Conservation (phyloP, 768 basidiomycete genomes). For the Xanthoconium stramineum region DNA sequence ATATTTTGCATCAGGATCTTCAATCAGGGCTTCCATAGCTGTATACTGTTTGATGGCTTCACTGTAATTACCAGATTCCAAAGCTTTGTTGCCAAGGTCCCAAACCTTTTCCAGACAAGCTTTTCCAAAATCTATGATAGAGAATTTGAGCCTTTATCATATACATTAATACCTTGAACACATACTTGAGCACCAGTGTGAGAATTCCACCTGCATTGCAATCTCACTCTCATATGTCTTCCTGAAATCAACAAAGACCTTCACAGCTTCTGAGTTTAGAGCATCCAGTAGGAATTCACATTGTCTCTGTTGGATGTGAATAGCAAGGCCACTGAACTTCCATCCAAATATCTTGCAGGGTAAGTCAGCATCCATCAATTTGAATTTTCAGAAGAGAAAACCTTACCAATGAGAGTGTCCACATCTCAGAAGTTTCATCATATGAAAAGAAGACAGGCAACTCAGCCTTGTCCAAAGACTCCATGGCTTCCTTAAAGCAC, state of each 20-base stretch:
- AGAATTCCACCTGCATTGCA: constrained; percentile 9
- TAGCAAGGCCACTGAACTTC: constrained; percentile 17
- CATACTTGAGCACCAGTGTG: constrained; percentile 14
- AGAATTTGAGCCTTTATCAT: neutral
- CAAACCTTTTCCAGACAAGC: constrained; percentile 8
- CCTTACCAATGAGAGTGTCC: constrained; percentile 11
- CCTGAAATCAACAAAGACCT: constrained; percentile 6
- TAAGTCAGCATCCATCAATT: neutral
- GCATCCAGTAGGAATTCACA: constrained; percentile 6
- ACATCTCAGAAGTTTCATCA: constrained; percentile 13
- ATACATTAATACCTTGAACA: neutral
- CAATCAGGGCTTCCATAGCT: constrained; percentile 6
- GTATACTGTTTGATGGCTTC: constrained; percentile 16
- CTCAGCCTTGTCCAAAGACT: constrained; percentile 2
- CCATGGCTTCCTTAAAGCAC: constrained; percentile 5
- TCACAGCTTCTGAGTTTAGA: neutral
- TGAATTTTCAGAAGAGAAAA: neutral
- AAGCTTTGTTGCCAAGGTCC: constrained; percentile 5
- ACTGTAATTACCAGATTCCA: neutral
- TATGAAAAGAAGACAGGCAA: constrained; percentile 12
- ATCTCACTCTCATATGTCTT: constrained; percentile 10
- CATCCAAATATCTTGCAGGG: constrained; percentile 15
- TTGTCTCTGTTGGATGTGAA: constrained; percentile 14
- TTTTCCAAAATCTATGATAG: constrained; percentile 1
- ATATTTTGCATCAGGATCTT: neutral